Evolutionary conservation across 768 basidiomycete genomes (phyloP).

Genomic region (Boletus sp.): DNA sequence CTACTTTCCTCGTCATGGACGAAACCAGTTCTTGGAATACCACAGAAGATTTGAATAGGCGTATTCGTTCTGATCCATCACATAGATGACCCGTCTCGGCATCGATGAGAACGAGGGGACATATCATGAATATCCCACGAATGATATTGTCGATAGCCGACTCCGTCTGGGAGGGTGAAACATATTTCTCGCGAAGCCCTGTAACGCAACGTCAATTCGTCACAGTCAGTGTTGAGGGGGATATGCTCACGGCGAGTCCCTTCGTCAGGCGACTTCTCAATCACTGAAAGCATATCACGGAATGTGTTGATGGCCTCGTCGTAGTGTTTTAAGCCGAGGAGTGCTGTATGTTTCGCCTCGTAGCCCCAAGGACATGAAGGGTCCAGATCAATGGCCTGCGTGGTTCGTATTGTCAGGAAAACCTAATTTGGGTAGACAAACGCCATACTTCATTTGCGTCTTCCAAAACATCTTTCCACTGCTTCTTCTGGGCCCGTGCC

Average conservation of each 20-base stretch:
- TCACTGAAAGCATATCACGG: background rate
- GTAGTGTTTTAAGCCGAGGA: background rate
- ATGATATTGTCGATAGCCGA: background rate
- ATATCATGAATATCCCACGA: background rate
- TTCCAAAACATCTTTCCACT: too few species aligned
- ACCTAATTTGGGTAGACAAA: too few species aligned
- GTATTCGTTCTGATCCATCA: background rate
- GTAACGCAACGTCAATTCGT: background rate
- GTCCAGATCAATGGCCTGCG: background rate
- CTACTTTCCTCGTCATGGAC: constrained; percentile 21
- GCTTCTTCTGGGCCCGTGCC: too few species aligned
- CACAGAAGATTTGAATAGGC: background rate
- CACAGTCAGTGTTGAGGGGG: background rate
- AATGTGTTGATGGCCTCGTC: background rate
- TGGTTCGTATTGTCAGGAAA: background rate
- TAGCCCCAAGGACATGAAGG: background rate
- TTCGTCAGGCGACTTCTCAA: background rate
- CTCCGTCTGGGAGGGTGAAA: background rate
- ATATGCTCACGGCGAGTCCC: background rate
- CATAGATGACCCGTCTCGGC: background rate
- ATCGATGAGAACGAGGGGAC: too few species aligned
- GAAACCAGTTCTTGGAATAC: background rate
- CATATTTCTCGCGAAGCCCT: background rate
- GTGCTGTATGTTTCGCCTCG: background rate
- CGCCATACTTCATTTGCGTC: too few species aligned